Evolutionary conservation across 306 rosid genomes (phyloP), one percentile per base, ranked within the genome.

Genomic region (Albizia julibrissin): DNA sequence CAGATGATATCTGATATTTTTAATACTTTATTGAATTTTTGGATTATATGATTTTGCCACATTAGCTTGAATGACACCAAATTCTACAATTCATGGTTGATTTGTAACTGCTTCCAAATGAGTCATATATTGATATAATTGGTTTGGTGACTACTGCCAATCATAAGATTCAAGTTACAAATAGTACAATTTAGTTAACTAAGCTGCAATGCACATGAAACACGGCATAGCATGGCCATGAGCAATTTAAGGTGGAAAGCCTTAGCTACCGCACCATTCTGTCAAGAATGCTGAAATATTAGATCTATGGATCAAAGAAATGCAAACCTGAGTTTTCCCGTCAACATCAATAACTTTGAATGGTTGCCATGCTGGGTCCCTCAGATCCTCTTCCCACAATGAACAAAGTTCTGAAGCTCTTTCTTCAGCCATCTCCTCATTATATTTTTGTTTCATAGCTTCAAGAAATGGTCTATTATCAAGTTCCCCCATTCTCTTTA

Each of bases 401-500:
- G 97, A 91, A 89, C 98, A 94, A 62, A 96, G 76, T 84, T 91
- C 97, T 50, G 92, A 84, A n/a, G 98, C 98, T 85, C 81, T 87
- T 16, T 90, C 93, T 82, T 96, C 97, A 58, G 94, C 97, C 13
- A 88, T 93, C 69, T 92, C 98, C 81, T 76, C 95, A 9, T 81
- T 89, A 86, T 90, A 96, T 81, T 72, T 96, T 83, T 79, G 89
- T 87, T 89, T 92, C 97, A 91, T 87, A 79, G 84, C 91, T 85
- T 92, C 91, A 79, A 83, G 74, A 82, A 96, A 96, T 31, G 99
- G 97, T 81, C 84, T 90, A 75, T 56, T 54, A 79, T 92, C 94
- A 47, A 96, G 96, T 84, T 94, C 98, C 76, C 99, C 99, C 99
- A 96, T 92, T 94, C 98, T 90, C 81, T 92, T 94, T 52, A 96